Evolutionary conservation across 192 early-diverging fungal genomes (phyloP).

Genomic region (Dissophora globulifera): DNA sequence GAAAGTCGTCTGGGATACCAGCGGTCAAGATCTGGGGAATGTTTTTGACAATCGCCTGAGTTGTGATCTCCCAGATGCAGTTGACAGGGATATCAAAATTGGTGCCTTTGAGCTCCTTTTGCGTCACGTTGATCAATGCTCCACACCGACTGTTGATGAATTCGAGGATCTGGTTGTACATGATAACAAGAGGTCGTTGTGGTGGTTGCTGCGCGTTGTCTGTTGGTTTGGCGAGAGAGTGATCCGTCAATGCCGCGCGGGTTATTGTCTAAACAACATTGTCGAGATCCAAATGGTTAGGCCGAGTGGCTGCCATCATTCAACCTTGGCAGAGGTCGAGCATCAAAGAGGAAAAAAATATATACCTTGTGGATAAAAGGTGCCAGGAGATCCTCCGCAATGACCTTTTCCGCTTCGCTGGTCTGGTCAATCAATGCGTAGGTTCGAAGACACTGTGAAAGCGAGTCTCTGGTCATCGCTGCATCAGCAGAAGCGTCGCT

Average conservation of each 20-base stretch:
- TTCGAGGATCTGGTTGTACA: conserved; percentile 66
- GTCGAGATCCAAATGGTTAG: too few species aligned
- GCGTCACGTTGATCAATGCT: conserved; percentile 67
- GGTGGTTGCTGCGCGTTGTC: conserved; percentile 7
- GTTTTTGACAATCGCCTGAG: conserved; percentile 58
- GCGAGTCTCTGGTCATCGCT: conserved; percentile 54
- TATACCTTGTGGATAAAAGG: conserved; percentile 67
- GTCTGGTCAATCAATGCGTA: conserved; percentile 80
- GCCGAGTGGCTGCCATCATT: too few species aligned
- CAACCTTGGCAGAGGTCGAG: too few species aligned
- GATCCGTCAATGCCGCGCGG: conserved; percentile 27
- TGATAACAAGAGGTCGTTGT: conserved; percentile 52
- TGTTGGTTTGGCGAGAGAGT: background rate
- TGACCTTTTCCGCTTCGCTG: conserved; percentile 69
- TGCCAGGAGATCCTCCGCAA: conserved; percentile 63
- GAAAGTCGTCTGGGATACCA: conserved; percentile 77
- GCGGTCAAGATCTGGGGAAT: conserved; percentile 66
- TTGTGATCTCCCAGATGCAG: conserved; percentile 66
- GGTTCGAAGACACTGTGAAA: conserved; percentile 78
- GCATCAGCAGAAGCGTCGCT: too few species aligned
- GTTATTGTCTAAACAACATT: conserved; percentile 20
- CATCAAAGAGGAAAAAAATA: background rate
- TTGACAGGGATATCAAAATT: conserved; percentile 72
- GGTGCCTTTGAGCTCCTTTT: conserved; percentile 65
- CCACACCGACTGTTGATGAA: conserved; percentile 63